A percentile compares a stretch with the other conserved stretches of the same genome.
phyloP scores from a whole-genome alignment of 75 land plant species.

The Chamaecyparis obtusa region DNA sequence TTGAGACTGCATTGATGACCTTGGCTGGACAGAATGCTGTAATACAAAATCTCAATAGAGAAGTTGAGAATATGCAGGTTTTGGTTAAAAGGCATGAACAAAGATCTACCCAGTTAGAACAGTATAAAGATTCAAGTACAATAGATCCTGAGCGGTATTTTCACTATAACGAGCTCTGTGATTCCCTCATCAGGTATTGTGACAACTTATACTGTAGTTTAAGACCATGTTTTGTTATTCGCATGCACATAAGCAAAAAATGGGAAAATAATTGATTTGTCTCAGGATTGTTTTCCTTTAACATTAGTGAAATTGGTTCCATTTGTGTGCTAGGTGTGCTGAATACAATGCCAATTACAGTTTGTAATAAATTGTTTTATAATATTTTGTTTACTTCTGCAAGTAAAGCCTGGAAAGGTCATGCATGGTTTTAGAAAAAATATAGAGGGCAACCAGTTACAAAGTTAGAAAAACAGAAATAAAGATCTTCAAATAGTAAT shows the following conservation, averaged over 20 bases:
- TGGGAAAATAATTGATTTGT: neutral
- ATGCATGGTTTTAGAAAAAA: neutral
- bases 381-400: neutral
- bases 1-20: slow-evolving; percentile 3
- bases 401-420: neutral
- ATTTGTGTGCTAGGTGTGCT: neutral
- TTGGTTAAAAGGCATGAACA: slow-evolving; percentile 10
- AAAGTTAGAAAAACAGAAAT: neutral
- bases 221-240: neutral
- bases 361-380: neutral
- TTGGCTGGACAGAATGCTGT: slow-evolving; percentile 3
- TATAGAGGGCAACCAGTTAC: neutral
- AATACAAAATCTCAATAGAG: slow-evolving; percentile 5
- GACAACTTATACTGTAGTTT: neutral
- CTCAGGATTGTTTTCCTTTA: neutral
- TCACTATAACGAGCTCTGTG: slow-evolving; percentile 8
- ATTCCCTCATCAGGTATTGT: slow-evolving; percentile 11
- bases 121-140: slow-evolving; percentile 3
- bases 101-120: slow-evolving; percentile 1
- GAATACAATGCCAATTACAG: neutral
- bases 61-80: slow-evolving; percentile 3
- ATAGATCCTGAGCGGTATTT: slow-evolving; percentile 1
- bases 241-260: neutral
- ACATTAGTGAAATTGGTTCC: neutral
- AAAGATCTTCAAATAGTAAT: neutral